phyloP scores from a whole-genome alignment of 2,329 filamentous ascomycete species.

The Verruconis gallopava region DNA sequence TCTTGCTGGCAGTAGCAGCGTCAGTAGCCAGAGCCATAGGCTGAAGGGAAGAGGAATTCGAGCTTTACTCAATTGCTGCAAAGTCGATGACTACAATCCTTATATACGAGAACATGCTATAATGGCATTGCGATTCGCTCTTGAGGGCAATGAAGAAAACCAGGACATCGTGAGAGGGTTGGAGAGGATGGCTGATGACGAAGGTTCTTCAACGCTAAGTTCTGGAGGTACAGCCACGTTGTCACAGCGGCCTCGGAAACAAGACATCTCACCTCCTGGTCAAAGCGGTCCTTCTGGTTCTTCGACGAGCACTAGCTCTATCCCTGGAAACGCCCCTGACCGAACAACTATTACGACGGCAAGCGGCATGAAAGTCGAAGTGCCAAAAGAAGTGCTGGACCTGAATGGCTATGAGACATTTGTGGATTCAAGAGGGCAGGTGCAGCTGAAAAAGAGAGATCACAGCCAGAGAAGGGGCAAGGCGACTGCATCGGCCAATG shows the following conservation, averaged over 20 bases:
- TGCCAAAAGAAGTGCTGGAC: slow-evolving; percentile 10
- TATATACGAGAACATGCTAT: slow-evolving; percentile 74
- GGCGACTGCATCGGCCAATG: no score
- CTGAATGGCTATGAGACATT: slow-evolving; percentile 11
- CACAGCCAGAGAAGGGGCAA: no score
- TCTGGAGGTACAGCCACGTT: neutral
- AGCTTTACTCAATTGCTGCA: slow-evolving; percentile 75
- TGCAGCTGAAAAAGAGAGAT: slow-evolving; percentile 10
- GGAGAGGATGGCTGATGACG: slow-evolving; percentile 15
- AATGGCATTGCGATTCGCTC: slow-evolving; percentile 40
- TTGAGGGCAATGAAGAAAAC: slow-evolving; percentile 62
- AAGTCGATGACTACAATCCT: slow-evolving; percentile 84
- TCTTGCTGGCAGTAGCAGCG: neutral
- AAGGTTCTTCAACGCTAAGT: neutral
- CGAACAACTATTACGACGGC: neutral
- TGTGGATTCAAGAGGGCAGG: slow-evolving; percentile 10
- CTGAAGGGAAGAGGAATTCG: slow-evolving; percentile 63
- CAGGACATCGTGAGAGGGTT: slow-evolving; percentile 58
- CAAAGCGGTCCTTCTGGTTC: neutral
- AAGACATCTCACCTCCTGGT: neutral
- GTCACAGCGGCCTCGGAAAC: neutral
- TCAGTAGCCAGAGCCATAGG: neutral
- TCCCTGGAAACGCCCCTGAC: neutral
- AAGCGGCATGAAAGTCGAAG: slow-evolving; percentile 7
- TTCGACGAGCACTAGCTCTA: neutral